These are phyloP conservation scores for Backusella mclennaniae DNA, from an alignment of 192 early-diverging fungal species.

Conservation along the genomic window DNA sequence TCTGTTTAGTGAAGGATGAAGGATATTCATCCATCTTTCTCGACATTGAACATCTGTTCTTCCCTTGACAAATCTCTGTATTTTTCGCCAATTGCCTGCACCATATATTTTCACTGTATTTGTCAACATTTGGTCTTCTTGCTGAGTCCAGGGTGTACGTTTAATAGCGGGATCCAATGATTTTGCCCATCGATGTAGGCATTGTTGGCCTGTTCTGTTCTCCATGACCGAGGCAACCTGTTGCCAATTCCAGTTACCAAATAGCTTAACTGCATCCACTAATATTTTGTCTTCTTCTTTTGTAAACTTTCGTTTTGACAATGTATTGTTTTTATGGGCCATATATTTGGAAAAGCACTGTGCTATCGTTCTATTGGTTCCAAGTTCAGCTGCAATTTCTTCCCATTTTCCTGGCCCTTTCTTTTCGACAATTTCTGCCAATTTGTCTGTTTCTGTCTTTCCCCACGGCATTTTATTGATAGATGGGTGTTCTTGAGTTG, in stretches of 20 bases:
- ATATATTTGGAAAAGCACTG: constrained; percentile 76
- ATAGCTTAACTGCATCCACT: constrained; percentile 57
- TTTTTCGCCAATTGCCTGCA: constrained; percentile 65
- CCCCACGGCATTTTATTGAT: constrained; percentile 75
- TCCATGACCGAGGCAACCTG: constrained; percentile 63
- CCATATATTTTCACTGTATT: constrained; percentile 67
- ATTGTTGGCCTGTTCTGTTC: constrained; percentile 69
- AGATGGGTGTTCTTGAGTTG: constrained; percentile 71
- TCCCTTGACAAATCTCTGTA: constrained; percentile 67
- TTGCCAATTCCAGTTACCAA: constrained; percentile 75
- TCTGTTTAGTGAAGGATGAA: constrained; percentile 56
- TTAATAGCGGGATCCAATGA: constrained; percentile 65
- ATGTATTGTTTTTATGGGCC: constrained; percentile 43
- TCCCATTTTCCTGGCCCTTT: constrained; percentile 62
- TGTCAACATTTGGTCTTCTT: constrained; percentile 67
- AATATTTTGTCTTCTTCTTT: constrained; percentile 65
- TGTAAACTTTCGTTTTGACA: constrained; percentile 57
- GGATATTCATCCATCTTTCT: constrained; percentile 73
- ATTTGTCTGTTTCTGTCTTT: constrained; percentile 47
- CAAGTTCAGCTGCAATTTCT: constrained; percentile 57
- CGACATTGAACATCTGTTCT: constrained; percentile 79
- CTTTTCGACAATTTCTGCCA: constrained; percentile 46
- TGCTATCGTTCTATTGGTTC: constrained; percentile 65
- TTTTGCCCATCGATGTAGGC: constrained; percentile 72
- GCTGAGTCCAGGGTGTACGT: constrained; percentile 60